A percentile compares a stretch with the other conserved stretches of the same genome.
Conservation (phyloP, 2,329 filamentous ascomycete species). For the Penicillium freii region DNA sequence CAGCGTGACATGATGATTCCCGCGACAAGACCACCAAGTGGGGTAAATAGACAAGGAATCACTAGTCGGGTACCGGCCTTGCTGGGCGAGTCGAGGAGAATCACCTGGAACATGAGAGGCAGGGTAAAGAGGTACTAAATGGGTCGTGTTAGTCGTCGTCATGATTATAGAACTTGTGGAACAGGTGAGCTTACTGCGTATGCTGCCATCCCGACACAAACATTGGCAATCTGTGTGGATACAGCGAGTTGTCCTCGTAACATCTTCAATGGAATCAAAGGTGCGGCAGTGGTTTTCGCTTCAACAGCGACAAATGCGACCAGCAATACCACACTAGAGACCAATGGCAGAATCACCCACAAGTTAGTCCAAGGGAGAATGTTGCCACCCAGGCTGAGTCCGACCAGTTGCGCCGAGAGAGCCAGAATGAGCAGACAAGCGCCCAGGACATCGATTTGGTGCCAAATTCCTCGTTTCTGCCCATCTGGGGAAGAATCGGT, state of each 20-base stretch:
- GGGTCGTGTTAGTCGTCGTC: not conserved
- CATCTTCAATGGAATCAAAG: constrained; percentile 51
- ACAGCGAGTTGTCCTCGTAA: constrained; percentile 56
- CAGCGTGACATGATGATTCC: constrained; percentile 51
- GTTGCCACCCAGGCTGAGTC: constrained; percentile 47
- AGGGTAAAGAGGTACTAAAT: constrained; percentile 48
- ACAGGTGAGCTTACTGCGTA: constrained; percentile 54
- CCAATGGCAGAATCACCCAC: constrained; percentile 43
- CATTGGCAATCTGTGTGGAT: constrained; percentile 57
- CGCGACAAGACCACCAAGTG: constrained; percentile 45
- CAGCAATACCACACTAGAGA: constrained; percentile 40
- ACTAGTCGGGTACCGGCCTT: constrained; percentile 46
- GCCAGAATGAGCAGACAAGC: constrained; percentile 58
- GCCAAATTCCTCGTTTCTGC: constrained; percentile 43
- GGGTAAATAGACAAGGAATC: constrained; percentile 48
- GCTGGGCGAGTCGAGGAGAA: constrained; percentile 44
- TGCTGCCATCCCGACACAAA: constrained; percentile 60
- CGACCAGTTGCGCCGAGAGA: constrained; percentile 55
- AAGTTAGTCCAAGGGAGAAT: constrained; percentile 45
- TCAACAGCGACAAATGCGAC: constrained; percentile 42
- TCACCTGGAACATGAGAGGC: constrained; percentile 46
- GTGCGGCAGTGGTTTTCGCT: constrained; percentile 43
- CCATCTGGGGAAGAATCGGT: not conserved
- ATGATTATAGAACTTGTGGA: not conserved
- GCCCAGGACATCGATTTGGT: constrained; percentile 58